Conservation (phyloP, 2,329 filamentous ascomycete genomes). For the Colletotrichum incanum region DNA sequence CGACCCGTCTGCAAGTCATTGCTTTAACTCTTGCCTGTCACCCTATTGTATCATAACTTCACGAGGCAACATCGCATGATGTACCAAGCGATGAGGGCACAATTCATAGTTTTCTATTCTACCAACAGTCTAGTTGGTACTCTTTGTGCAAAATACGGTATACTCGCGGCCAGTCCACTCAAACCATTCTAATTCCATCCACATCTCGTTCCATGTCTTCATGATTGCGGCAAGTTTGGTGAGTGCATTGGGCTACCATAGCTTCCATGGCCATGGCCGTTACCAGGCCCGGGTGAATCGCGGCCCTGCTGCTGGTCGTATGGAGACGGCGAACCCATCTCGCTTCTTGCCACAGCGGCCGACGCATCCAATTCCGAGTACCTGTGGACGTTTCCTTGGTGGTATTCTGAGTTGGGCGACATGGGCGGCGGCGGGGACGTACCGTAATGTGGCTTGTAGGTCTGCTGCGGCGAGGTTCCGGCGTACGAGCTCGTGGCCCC, state of each 20-base stretch:
- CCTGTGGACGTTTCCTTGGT: constrained; percentile 31
- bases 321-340: constrained; percentile 38
- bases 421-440: constrained; percentile 11
- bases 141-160: neutral
- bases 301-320: constrained; percentile 36
- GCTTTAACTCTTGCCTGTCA: too few relatives aligned
- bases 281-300: constrained; percentile 17
- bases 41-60: neutral
- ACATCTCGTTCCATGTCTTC: accelerated
- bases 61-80: neutral
- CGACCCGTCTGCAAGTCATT: too few relatives aligned
- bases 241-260: constrained; percentile 2
- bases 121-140: neutral
- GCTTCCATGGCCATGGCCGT: neutral
- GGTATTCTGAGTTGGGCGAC: constrained; percentile 35
- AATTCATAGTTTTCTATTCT: neutral
- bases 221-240: constrained; percentile 19
- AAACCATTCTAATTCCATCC: neutral
- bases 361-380: constrained; percentile 48
- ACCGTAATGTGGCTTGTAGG: constrained; percentile 30
- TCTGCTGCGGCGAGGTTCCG: constrained; percentile 6
- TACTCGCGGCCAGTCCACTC: neutral
- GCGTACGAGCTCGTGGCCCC: constrained; percentile 20
- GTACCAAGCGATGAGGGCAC: too few relatives aligned
- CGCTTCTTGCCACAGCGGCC: constrained; percentile 35